These are phyloP conservation scores for Cutaneotrichosporon dermatis DNA, from an alignment of 1,284 basidiomycete genomes.

Conservation along the genomic window DNA sequence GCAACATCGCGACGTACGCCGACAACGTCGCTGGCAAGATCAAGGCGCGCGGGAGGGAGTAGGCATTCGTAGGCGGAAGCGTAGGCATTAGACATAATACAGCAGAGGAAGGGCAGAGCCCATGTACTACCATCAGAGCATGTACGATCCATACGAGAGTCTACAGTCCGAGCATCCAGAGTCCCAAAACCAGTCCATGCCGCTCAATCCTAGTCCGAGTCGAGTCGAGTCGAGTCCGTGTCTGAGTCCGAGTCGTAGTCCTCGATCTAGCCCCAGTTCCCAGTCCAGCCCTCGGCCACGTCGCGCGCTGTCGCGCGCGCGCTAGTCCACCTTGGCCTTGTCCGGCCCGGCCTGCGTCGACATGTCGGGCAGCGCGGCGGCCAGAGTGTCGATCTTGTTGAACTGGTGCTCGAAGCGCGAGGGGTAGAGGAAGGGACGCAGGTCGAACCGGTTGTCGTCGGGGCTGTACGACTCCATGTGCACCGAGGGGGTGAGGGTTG, in stretches of 20 bases:
- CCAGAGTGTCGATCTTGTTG: constrained; percentile 83
- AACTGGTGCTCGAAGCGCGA: constrained; percentile 95
- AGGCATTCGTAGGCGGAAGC: not conserved
- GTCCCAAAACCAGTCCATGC: no score
- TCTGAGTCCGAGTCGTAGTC: no score
- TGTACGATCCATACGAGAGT: no score
- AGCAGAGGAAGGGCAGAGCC: no score
- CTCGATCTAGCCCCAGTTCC: no score
- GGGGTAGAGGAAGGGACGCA: constrained; percentile 94
- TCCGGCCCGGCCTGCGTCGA: constrained; percentile 51
- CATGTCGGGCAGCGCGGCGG: constrained; percentile 66
- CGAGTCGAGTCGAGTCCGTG: no score
- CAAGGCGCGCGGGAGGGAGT: not conserved
- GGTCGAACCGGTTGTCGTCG: constrained; percentile 63
- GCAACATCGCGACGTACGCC: constrained; percentile 34
- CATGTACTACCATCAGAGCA: no score
- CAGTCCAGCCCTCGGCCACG: no score
- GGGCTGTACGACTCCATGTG: constrained; percentile 66
- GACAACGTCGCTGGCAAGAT: constrained; percentile 9
- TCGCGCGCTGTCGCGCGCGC: no score
- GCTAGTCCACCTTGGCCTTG: constrained; percentile 52
- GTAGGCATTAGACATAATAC: no score
- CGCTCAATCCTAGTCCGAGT: no score
- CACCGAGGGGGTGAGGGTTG: constrained; percentile 91
- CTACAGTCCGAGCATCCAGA: no score